A percentile compares a stretch with the other conserved stretches of the same genome.
These are phyloP conservation scores for Plasmodium billcollinsi DNA, from an alignment of 169 alveolate genomes.

Conservation along the genomic window DNA sequence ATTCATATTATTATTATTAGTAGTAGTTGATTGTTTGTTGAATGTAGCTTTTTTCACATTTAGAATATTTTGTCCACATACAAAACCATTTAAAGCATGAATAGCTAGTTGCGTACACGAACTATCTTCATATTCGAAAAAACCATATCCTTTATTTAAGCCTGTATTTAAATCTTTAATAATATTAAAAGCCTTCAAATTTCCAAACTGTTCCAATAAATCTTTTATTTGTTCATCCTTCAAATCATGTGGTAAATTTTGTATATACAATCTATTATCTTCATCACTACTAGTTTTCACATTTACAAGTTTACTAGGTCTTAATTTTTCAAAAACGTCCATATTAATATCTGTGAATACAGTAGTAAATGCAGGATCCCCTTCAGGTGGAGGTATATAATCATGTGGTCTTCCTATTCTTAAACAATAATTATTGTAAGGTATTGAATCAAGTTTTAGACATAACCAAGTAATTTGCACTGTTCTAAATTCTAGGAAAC, in stretches of 20 bases:
- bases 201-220: constrained; percentile 88
- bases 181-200: constrained; percentile 82
- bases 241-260: constrained; percentile 88
- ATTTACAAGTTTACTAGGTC: constrained; percentile 41
- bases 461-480: constrained; percentile 86
- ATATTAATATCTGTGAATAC: constrained; percentile 78
- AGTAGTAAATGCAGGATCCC: constrained; percentile 84
- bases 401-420: constrained; percentile 89
- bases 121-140: constrained; percentile 90
- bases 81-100: constrained; percentile 85
- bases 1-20: constrained; percentile 63
- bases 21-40: constrained; percentile 21
- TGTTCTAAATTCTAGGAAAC: constrained; percentile 89
- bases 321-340: constrained; percentile 72
- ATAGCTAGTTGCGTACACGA: constrained; percentile 89
- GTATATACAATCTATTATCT: constrained; percentile 86
- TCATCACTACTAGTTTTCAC: constrained; percentile 49
- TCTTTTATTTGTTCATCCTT: constrained; percentile 87
- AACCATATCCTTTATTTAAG: constrained; percentile 89
- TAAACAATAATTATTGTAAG: constrained; percentile 85
- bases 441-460: constrained; percentile 87
- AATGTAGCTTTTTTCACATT: constrained; percentile 79
- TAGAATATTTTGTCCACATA: constrained; percentile 79
- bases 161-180: constrained; percentile 89
- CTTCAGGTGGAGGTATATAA: constrained; percentile 86